Percentiles rank a stretch among this genome's conserved stretches.
Evolutionary conservation across 2,329 filamentous ascomycete genomes (phyloP).

Genomic region (Albophoma yamanashiensis): DNA sequence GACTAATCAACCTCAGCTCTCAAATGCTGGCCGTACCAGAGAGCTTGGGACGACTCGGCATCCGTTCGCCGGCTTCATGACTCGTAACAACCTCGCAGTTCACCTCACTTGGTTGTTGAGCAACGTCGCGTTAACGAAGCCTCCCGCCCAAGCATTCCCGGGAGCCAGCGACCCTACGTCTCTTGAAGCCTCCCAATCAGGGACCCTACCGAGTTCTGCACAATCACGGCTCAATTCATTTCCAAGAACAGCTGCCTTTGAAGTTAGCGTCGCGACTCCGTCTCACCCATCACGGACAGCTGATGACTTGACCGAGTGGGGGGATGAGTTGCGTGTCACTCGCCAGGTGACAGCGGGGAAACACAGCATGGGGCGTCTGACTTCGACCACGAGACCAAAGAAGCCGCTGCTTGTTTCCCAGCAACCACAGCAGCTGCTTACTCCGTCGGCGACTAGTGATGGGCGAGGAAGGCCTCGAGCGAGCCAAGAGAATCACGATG

Average conservation of each 20-base stretch:
- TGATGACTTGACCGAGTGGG: slow-evolving; percentile 12
- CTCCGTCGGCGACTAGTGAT: slow-evolving; percentile 20
- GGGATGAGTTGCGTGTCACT: slow-evolving; percentile 11
- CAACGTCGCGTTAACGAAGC: slow-evolving; percentile 31
- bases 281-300: slow-evolving; percentile 3
- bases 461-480: slow-evolving; percentile 8
- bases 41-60: slow-evolving; percentile 12
- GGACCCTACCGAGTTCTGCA: slow-evolving; percentile 3
- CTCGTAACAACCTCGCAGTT: slow-evolving; percentile 48
- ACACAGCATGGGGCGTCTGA: slow-evolving; percentile 33
- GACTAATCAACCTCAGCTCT: background rate
- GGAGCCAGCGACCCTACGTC: slow-evolving; percentile 16
- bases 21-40: slow-evolving; percentile 3
- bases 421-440: slow-evolving; percentile 29
- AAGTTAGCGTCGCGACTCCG: background rate
- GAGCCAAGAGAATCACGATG: slow-evolving; percentile 3
- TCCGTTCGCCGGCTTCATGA: slow-evolving; percentile 39
- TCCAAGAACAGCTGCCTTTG: background rate
- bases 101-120: slow-evolving; percentile 47
- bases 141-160: slow-evolving; percentile 27
- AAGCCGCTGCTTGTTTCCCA: slow-evolving; percentile 32
- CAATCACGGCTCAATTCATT: background rate
- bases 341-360: slow-evolving; percentile 15
- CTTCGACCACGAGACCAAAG: slow-evolving; percentile 30
- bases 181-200: slow-evolving; percentile 14